These are phyloP conservation scores for Solanum pennellii DNA, from an alignment of 257 asterid genomes.

Conservation along the genomic window DNA sequence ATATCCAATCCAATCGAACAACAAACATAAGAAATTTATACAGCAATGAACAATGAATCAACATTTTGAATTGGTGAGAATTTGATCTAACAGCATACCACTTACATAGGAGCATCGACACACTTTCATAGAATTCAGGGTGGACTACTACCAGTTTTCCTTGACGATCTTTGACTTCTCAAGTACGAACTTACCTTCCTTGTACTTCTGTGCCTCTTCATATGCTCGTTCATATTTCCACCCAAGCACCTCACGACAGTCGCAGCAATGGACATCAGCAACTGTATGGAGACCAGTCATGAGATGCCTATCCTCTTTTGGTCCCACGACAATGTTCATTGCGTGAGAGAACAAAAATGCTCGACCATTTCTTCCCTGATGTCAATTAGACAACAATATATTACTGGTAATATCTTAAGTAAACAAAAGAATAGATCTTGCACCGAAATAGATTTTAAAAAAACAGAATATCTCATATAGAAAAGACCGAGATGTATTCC, in stretches of 20 bases:
- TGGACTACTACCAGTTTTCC: conserved; percentile 11
- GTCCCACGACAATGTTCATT: conserved; percentile 22
- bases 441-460: not conserved
- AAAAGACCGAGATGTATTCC: not conserved
- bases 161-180: conserved; percentile 16
- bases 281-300: conserved; percentile 32
- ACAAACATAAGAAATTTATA: not conserved
- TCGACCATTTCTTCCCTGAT: conserved; percentile 30
- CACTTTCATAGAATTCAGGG: not conserved
- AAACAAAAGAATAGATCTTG: not conserved
- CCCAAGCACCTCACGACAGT: conserved; percentile 26
- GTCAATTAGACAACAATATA: not conserved
- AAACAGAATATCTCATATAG: not conserved
- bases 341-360: conserved; percentile 35
- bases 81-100: not conserved
- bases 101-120: not conserved
- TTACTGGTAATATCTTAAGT: not conserved
- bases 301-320: conserved; percentile 28
- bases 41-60: not conserved
- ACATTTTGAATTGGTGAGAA: not conserved
- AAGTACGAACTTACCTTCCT: conserved; percentile 33
- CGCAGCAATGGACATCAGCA: conserved; percentile 28
- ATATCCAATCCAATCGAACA: not conserved
- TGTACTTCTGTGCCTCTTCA: conserved; percentile 25
- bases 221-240: conserved; percentile 38